These are phyloP conservation scores for Monilinia vaccinii-corymbosi DNA, from an alignment of 2,329 filamentous ascomycete species.

Conservation along the genomic window DNA sequence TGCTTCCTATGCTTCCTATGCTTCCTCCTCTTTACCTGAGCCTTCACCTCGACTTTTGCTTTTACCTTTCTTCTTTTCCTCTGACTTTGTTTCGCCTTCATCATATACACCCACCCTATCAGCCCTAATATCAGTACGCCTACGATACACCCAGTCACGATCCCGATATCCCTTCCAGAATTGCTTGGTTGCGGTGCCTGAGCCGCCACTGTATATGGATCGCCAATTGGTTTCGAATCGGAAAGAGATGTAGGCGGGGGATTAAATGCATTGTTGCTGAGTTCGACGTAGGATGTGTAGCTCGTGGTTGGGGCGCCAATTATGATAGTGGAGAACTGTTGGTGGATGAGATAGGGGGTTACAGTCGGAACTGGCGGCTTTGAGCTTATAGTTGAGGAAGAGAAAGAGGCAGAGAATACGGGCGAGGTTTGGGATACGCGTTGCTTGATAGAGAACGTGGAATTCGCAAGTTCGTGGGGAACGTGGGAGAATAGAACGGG, in stretches of 20 bases:
- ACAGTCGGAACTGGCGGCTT: background rate
- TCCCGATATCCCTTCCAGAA: background rate
- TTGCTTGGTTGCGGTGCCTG: background rate
- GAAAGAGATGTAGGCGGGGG: background rate
- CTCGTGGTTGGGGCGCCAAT: background rate
- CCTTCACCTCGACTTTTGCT: background rate
- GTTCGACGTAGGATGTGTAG: background rate
- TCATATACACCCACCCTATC: background rate
- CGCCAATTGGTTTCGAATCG: background rate
- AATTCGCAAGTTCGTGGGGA: background rate
- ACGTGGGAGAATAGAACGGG: background rate
- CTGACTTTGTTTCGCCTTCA: background rate
- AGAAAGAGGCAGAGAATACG: background rate
- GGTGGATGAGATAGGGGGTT: background rate
- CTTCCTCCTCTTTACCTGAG: background rate
- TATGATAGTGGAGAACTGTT: background rate
- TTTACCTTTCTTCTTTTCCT: background rate
- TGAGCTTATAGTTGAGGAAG: background rate
- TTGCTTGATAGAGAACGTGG: background rate
- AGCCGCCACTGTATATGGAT: background rate
- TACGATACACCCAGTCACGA: background rate
- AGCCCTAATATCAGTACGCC: background rate
- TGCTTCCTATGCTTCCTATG: background rate
- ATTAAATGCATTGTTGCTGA: background rate
- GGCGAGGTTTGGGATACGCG: background rate